Conservation (phyloP, 2,329 filamentous ascomycete genomes). For the Allantophomopsis cytisporea region DNA sequence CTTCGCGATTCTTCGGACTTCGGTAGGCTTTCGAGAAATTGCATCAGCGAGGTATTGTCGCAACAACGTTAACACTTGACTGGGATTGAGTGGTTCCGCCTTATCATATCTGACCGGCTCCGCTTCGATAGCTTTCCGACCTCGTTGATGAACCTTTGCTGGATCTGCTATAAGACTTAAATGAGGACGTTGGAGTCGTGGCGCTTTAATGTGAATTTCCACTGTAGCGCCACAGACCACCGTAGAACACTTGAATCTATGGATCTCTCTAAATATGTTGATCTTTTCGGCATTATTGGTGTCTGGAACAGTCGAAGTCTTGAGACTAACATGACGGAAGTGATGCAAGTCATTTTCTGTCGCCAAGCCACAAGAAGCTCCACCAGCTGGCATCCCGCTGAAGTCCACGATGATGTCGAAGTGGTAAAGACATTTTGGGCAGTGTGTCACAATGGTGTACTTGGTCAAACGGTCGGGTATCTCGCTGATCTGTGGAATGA, state of each 20-base stretch:
- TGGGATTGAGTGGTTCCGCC: not conserved
- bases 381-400: slow-evolving; percentile 20
- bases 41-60: slow-evolving; percentile 46
- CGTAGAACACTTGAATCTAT: slow-evolving; percentile 44
- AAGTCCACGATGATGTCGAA: slow-evolving; percentile 42
- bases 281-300: slow-evolving; percentile 7
- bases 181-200: slow-evolving; percentile 33
- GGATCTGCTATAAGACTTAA: slow-evolving; percentile 38
- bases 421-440: slow-evolving; percentile 47
- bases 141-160: slow-evolving; percentile 33
- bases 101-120: slow-evolving; percentile 36
- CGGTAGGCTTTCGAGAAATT: slow-evolving; percentile 28
- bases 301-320: slow-evolving; percentile 6
- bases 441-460: slow-evolving; percentile 46
- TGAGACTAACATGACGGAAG: slow-evolving; percentile 27
- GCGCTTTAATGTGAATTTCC: slow-evolving; percentile 34
- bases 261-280: slow-evolving; percentile 21
- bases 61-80: slow-evolving; percentile 21
- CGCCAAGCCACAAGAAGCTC: slow-evolving; percentile 20
- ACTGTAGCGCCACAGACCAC: slow-evolving; percentile 38
- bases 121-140: slow-evolving; percentile 32
- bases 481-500: slow-evolving; percentile 24
- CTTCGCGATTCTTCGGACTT: slow-evolving; percentile 38
- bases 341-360: slow-evolving; percentile 45
- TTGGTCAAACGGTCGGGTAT: slow-evolving; percentile 22